These are phyloP conservation scores for Heterobasidion occidentale DNA, from an alignment of 1,284 basidiomycete species.

Conservation along the genomic window DNA sequence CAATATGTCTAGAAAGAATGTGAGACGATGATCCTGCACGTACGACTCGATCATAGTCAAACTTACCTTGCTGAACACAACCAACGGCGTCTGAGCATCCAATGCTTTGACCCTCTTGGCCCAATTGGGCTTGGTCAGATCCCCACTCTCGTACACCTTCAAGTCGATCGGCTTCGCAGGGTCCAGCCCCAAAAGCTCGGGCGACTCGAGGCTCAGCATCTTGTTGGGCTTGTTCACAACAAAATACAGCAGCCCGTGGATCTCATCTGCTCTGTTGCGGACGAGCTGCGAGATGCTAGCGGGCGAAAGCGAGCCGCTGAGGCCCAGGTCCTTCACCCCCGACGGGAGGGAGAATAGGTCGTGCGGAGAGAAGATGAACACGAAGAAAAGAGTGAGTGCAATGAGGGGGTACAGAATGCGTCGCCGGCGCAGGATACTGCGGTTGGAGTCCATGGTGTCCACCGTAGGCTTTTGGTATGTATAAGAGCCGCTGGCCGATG, in stretches of 20 bases:
- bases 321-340: conserved; percentile 5
- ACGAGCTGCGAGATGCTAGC: conserved; percentile 8
- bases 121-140: conserved; percentile 33
- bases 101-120: conserved; percentile 32
- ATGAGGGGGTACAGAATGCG: conserved; percentile 30
- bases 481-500: neutral
- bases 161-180: conserved; percentile 37
- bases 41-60: neutral
- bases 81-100: conserved; percentile 48
- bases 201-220: conserved; percentile 27
- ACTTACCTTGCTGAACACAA: conserved; percentile 76
- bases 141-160: conserved; percentile 37
- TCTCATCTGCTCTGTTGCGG: conserved; percentile 31
- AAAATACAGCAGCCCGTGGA: conserved; percentile 60
- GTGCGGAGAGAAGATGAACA: conserved; percentile 18
- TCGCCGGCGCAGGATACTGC: conserved; percentile 24
- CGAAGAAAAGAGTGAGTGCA: conserved; percentile 19
- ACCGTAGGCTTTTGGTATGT: neutral
- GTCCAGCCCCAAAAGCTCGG: conserved; percentile 27
- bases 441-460: neutral
- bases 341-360: conserved; percentile 26
- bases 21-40: neutral
- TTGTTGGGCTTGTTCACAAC: conserved; percentile 34
- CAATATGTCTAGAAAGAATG: conserved; percentile 51
- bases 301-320: conserved; percentile 18